Evolutionary conservation across 345 rosid genomes (phyloP).

Genomic region (Murraya paniculata): DNA sequence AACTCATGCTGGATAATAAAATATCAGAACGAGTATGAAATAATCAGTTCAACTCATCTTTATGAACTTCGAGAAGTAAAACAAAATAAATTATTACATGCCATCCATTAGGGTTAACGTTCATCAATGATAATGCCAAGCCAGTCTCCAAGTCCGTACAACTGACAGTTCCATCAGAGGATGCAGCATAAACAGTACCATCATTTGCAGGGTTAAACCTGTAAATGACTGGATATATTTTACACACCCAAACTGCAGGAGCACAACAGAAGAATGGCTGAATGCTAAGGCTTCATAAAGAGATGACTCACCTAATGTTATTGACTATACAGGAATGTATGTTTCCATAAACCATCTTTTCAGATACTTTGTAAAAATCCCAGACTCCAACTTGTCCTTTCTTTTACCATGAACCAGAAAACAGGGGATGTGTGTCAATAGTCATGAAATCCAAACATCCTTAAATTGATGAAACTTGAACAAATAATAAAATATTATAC

Average conservation of each 20-base stretch:
- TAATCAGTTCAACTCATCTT: background rate
- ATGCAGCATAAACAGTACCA: slow-evolving; percentile 73
- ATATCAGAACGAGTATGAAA: background rate
- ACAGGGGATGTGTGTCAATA: background rate
- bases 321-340: slow-evolving; percentile 84
- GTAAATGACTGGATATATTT: slow-evolving; percentile 14
- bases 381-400: slow-evolving; percentile 98
- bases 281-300: background rate
- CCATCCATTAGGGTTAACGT: slow-evolving; percentile 94
- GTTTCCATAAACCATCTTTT: slow-evolving; percentile 78
- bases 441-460: background rate
- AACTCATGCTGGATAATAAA: background rate
- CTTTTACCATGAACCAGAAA: slow-evolving; percentile 38
- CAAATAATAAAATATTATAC: background rate
- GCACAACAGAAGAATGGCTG: background rate
- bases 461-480: background rate
- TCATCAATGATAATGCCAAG: slow-evolving; percentile 67
- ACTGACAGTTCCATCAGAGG: slow-evolving; percentile 95
- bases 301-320: slow-evolving; percentile 61
- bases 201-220: slow-evolving; percentile 83
- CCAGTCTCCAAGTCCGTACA: slow-evolving; percentile 93
- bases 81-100: slow-evolving; percentile 45
- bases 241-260: background rate
- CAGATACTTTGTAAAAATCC: slow-evolving; percentile 87
- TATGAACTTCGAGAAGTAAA: background rate